A percentile compares a stretch with the other conserved stretches of the same genome.
Evolutionary conservation across 2,329 filamentous ascomycete species (phyloP).

Genomic region (Venturia oleaginea): DNA sequence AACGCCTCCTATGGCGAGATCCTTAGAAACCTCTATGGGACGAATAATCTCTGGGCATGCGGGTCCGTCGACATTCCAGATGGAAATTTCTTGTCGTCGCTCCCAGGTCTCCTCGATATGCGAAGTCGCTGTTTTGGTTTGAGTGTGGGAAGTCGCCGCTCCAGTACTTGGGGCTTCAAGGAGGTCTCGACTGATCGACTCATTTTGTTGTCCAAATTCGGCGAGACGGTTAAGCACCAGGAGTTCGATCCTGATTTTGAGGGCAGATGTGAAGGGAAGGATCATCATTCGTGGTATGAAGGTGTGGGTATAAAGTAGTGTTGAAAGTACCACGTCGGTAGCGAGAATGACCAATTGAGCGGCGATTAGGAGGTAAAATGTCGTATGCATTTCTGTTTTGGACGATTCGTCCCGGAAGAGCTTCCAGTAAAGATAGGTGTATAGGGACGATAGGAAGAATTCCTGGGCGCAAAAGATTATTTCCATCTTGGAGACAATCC

Average conservation of each 20-base stretch:
- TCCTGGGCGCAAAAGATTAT: constrained; percentile 1
- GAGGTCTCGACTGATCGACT: not conserved
- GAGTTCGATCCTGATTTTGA: constrained; percentile 10
- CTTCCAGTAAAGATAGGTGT: constrained; percentile 1
- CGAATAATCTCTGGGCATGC: constrained; percentile 4
- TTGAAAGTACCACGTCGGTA: not conserved
- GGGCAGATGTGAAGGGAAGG: not conserved
- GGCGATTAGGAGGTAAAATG: not conserved
- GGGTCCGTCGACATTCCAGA: constrained; percentile 2
- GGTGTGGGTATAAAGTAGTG: not conserved
- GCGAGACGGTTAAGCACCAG: constrained; percentile 9
- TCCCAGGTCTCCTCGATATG: not conserved
- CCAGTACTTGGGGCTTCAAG: not conserved
- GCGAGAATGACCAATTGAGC: not conserved
- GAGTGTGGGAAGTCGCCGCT: not conserved
- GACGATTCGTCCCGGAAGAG: constrained; percentile 1
- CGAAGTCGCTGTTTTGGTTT: not conserved
- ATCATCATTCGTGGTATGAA: constrained; percentile 7
- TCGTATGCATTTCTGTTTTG: not conserved
- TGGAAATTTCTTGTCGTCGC: not conserved
- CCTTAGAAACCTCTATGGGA: not conserved
- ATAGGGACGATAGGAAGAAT: not conserved
- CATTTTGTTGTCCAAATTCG: not conserved
- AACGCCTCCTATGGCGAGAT: not conserved
- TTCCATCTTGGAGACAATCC: not conserved